Evolutionary conservation across 805 yeast species (phyloP), one percentile per base, ranked within the genome.

Genomic region (Debaryomyces castellii): DNA sequence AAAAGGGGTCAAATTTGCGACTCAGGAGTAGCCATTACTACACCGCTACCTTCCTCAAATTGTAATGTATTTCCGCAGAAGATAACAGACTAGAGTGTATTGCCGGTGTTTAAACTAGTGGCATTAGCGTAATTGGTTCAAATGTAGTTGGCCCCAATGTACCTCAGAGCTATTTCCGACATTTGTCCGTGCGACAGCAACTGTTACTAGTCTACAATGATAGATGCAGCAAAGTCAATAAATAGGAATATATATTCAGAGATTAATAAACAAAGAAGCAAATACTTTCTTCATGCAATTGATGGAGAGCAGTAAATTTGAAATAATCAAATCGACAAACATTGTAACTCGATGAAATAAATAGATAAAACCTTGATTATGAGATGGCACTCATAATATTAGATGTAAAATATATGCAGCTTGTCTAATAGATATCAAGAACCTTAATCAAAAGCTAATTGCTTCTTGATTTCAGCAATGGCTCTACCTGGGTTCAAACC

Each of bases 401-500:
- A 18, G 40, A 22, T 14, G 20, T 18, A 21, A 23, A 22, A 22
- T 37, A 23, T 37, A 37, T 37, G 40, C 40, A 37, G 40, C 40
- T 37, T 37, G 20, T n/a, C 40, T 37, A 25, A 25, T 25, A n/a
- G 40, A 22, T 22, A 22, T 23, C 23, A 37, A 17, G 20, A 21
- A 37, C 18, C 18, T 65, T 75, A 84, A 57, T 81, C 89, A 61
- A 87, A 79, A 43, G 97, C 94, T 80, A 94, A 80, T 64, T 83
- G 83, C 77, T 89, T 91, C 81, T 94, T 94, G 72, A 94, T 90
- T 73, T 89, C 90, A 53, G 98, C 98, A 73, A 94, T 94, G 48
- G 99, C 98, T 60, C 67, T 78, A 75, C 98, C 99, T 39, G 99
- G 99, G 74, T 94, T 94, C 76, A 94, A 81, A 53, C 97, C 97